A percentile compares a stretch with the other conserved stretches of the same genome.
Evolutionary conservation across 75 land plant species (phyloP).

Genomic region (Larix kaempferi): DNA sequence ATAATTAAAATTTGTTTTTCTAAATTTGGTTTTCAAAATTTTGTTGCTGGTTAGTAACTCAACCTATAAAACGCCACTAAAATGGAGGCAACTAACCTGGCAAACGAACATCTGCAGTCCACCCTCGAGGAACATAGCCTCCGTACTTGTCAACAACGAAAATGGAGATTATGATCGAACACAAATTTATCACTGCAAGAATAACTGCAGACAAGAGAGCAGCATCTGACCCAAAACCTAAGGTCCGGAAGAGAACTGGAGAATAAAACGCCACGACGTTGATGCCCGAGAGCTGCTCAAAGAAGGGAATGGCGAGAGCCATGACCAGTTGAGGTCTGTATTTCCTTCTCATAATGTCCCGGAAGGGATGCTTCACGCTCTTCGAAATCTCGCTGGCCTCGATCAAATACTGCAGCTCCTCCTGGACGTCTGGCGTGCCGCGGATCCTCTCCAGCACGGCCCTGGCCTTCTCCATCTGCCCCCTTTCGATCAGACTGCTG

Average conservation of each 20-base stretch:
- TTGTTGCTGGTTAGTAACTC: too few species aligned
- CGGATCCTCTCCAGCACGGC: slow-evolving; percentile 40
- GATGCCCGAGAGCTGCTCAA: slow-evolving; percentile 58
- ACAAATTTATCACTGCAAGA: slow-evolving; percentile 46
- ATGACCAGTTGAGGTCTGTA: slow-evolving; percentile 63
- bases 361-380: slow-evolving; percentile 53
- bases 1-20: too few species aligned
- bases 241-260: slow-evolving; percentile 43
- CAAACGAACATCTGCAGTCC: slow-evolving; percentile 56
- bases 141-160: slow-evolving; percentile 37
- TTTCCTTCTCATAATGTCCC: slow-evolving; percentile 38
- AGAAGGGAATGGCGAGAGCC: slow-evolving; percentile 40
- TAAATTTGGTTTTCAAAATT: too few species aligned
- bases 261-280: slow-evolving; percentile 72
- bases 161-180: slow-evolving; percentile 53
- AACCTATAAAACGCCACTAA: too few species aligned
- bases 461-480: slow-evolving; percentile 36
- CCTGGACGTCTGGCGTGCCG: slow-evolving; percentile 56
- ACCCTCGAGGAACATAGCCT: slow-evolving; percentile 45
- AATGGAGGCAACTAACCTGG: slow-evolving; percentile 25
- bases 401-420: slow-evolving; percentile 52
- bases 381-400: slow-evolving; percentile 58
- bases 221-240: slow-evolving; percentile 47
- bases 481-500: slow-evolving; percentile 74
- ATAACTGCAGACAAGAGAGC: slow-evolving; percentile 52